phyloP scores from a whole-genome alignment of 306 rosid species.

The Malus orientalis region DNA sequence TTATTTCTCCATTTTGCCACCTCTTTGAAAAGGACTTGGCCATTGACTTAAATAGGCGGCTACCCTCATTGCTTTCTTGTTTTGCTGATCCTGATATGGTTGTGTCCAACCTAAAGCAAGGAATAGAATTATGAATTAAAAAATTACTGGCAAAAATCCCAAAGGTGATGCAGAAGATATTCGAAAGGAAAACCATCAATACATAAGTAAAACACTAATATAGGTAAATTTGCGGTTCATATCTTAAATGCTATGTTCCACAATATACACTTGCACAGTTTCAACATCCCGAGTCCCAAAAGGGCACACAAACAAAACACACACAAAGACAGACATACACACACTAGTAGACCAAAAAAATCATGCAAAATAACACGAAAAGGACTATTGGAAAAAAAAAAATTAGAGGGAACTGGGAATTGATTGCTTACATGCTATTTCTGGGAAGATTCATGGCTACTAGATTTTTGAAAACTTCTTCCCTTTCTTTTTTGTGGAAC shows the following conservation, averaged over 20 bases:
- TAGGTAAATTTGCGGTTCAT: not conserved
- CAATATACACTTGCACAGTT: not conserved
- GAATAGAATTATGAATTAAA: constrained; percentile 9
- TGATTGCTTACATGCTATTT: constrained; percentile 74
- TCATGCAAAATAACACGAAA: not conserved
- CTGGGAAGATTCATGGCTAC: constrained; percentile 96
- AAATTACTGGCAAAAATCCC: not conserved
- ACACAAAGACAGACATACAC: not conserved
- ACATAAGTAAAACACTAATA: not conserved
- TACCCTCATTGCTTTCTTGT: constrained; percentile 91
- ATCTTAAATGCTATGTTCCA: not conserved
- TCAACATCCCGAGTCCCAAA: not conserved
- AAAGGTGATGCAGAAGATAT: not conserved
- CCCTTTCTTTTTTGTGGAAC: constrained; percentile 98
- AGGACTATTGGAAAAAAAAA: constrained; percentile 3
- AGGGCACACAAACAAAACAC: not conserved
- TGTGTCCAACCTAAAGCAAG: constrained; percentile 83
- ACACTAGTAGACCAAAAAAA: not conserved
- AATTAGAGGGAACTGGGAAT: constrained; percentile 3
- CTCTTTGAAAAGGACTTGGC: constrained; percentile 97
- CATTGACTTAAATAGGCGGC: constrained; percentile 81
- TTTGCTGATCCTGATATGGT: constrained; percentile 94
- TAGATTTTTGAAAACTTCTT: constrained; percentile 86
- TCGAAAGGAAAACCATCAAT: constrained; percentile 1
- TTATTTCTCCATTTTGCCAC: constrained; percentile 98